Conservation (phyloP, 371 early-diverging fungal species). For the Amoeboradix gromovi region DNA sequence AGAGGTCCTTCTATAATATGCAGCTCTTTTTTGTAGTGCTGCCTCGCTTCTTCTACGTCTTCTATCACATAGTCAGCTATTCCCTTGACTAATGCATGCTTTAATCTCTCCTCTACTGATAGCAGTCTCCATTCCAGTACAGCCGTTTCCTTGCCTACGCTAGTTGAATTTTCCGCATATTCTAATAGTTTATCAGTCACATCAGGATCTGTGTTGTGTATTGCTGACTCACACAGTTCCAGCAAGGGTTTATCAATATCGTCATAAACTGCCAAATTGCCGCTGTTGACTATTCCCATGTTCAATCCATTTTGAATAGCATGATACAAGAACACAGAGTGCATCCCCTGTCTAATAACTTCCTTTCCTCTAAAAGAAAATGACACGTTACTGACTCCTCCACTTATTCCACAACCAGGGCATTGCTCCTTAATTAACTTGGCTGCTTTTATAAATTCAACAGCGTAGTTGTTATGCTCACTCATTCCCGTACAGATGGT, state of each 20-base stretch:
- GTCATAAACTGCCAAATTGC: constrained; percentile 67
- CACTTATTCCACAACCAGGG: constrained; percentile 54
- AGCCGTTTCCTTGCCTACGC: constrained; percentile 35
- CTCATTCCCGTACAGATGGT: constrained; percentile 82
- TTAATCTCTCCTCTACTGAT: constrained; percentile 39
- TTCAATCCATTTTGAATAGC: constrained; percentile 68
- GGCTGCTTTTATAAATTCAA: constrained; percentile 58
- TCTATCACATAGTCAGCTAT: constrained; percentile 61
- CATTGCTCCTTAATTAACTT: constrained; percentile 36
- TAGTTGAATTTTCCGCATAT: constrained; percentile 45
- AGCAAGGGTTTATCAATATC: constrained; percentile 69
- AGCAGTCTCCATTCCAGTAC: constrained; percentile 41
- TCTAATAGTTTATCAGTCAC: constrained; percentile 62
- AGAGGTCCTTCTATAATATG: constrained; percentile 80
- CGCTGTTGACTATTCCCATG: constrained; percentile 87
- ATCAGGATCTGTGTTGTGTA: constrained; percentile 60
- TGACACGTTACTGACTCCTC: constrained; percentile 75
- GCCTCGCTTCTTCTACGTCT: constrained; percentile 69
- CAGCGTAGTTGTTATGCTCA: constrained; percentile 77
- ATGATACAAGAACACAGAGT: constrained; percentile 69
- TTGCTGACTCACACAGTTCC: constrained; percentile 57
- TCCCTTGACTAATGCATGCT: constrained; percentile 59
- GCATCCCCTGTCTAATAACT: constrained; percentile 66
- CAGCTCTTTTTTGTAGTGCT: constrained; percentile 42
- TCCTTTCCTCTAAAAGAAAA: constrained; percentile 85